A percentile compares a stretch with the other conserved stretches of the same genome.
Conservation (phyloP, 176 grass and related monocot species). For the Luzula sylvatica region DNA sequence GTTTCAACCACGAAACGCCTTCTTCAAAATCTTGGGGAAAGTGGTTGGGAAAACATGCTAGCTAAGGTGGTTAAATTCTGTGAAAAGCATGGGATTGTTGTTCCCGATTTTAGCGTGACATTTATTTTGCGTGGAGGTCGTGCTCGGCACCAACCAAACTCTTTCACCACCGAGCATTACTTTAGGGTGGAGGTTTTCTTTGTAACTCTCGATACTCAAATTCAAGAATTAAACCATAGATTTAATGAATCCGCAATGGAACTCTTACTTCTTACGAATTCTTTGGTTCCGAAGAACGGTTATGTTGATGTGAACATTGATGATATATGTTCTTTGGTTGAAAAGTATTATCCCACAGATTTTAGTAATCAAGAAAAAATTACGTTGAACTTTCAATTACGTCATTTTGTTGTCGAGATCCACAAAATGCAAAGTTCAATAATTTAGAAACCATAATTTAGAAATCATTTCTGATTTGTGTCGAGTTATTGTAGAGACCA, state of each 20-base stretch:
- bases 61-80: not conserved
- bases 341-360: not conserved
- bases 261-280: not conserved
- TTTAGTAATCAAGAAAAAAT: not conserved
- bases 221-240: not conserved
- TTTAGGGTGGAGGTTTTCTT: slow-evolving; percentile 3
- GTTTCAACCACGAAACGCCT: not conserved
- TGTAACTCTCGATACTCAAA: not conserved
- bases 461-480: not conserved
- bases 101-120: slow-evolving; percentile 3
- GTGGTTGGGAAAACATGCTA: not conserved
- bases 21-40: not conserved
- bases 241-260: not conserved
- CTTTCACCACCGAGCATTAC: not conserved
- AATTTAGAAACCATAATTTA: slow-evolving; percentile 5
- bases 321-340: not conserved
- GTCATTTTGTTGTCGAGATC: slow-evolving; percentile 6
- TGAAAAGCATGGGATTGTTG: not conserved
- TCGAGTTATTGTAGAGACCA: not conserved
- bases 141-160: not conserved
- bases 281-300: not conserved
- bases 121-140: slow-evolving; percentile 11
- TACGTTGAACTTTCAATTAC: not conserved
- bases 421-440: not conserved
- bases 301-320: not conserved